Evolutionary conservation across 768 basidiomycete genomes (phyloP), one percentile per base, ranked within the genome.

Genomic region (Rhodotorula babjevae): DNA sequence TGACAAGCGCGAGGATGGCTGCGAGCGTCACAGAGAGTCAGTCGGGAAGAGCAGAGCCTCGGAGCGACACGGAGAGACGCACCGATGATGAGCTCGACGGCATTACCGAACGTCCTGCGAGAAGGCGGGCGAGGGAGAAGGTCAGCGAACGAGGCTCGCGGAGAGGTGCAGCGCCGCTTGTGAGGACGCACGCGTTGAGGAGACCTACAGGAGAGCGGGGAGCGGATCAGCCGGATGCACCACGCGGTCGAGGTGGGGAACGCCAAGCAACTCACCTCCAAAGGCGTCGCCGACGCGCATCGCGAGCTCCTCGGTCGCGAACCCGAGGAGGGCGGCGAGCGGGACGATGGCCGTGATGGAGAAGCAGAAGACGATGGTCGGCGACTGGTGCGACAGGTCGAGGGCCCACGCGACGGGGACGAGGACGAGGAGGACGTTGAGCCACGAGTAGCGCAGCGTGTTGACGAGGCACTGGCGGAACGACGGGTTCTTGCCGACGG

Each of bases 231-330:
- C 14, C 44, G 44, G 44, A 15, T 16, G 65, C 18, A 56, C n/a
- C 29, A 29, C 25, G 57, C n/a, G 53, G 19, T 92, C 80, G 90
- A n/a, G 88, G 3, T 21, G 33, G 40, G 27, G 36, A 36, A 36
- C 29, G 19, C 3, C 47, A 19, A 49, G 23, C 9, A 18, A 46
- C 46, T 15, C 14, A n/a, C 67, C 63, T 18, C 68, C 61, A 29
- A 71, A 44, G 4, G 67, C 71, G 16, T 76, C 68, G 27, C 91
- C 92, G 3, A 92, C 87, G 44, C 91, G 87, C 67, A 91, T 78
- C 7, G 92, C 90, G 27, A 93, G 75, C 74, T 93, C 90, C 70
- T 93, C 92, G 0, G 92, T 93, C 1, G 90, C 90, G 78, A 92
- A 92, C 1, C 88, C 89, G 4, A 93, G 84, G 10, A 92, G 81